These are phyloP conservation scores for Fagus crenata DNA, from an alignment of 306 rosid species.

Conservation along the genomic window DNA sequence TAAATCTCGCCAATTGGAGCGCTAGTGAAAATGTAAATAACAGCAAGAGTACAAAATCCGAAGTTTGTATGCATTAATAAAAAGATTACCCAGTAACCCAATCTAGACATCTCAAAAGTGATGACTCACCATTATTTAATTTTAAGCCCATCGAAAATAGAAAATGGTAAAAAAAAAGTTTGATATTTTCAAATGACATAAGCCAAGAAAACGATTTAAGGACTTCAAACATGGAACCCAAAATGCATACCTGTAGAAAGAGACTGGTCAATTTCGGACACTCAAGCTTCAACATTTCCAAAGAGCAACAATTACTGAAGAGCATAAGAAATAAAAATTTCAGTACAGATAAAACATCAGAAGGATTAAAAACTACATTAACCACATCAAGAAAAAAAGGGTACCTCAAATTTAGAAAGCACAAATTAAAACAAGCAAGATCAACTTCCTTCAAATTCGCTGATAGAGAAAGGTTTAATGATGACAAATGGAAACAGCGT, in stretches of 20 bases:
- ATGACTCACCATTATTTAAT: not conserved
- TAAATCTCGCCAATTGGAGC: not conserved
- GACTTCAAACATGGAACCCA: slow-evolving; percentile 1
- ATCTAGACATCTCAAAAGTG: not conserved
- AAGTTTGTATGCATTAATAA: not conserved
- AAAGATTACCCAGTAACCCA: not conserved
- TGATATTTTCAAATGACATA: not conserved
- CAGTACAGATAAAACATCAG: slow-evolving; percentile 9
- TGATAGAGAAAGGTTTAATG: slow-evolving; percentile 81
- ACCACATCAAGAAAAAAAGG: slow-evolving; percentile 8
- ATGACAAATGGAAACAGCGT: slow-evolving; percentile 63
- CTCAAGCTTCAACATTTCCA: slow-evolving; percentile 84
- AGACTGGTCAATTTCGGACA: slow-evolving; percentile 88
- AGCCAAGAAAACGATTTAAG: not conserved
- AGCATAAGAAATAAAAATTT: slow-evolving; percentile 18
- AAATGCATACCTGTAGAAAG: slow-evolving; percentile 73
- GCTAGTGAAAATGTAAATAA: not conserved
- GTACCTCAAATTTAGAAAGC: slow-evolving; percentile 89
- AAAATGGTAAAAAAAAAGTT: not conserved
- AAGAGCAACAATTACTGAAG: slow-evolving; percentile 74
- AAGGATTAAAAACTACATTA: slow-evolving; percentile 15
- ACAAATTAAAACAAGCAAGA: slow-evolving; percentile 81
- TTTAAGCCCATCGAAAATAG: not conserved
- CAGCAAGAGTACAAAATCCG: not conserved
- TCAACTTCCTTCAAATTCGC: slow-evolving; percentile 84